Conservation (phyloP, 495 filamentous ascomycete genomes). For the Aspergillus egyptiacus region DNA sequence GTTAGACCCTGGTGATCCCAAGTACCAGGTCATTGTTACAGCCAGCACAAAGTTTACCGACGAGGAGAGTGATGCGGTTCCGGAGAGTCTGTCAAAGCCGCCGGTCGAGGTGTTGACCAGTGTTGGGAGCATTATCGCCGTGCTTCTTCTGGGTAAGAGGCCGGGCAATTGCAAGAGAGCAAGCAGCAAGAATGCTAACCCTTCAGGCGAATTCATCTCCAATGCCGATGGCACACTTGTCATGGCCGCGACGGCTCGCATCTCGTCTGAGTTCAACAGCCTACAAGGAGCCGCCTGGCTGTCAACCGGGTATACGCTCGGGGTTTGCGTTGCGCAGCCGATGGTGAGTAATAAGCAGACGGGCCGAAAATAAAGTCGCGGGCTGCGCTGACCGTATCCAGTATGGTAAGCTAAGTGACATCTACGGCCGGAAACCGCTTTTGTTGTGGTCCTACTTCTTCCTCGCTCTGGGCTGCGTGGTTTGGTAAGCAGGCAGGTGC, state of each 20-base stretch:
- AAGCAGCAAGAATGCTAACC: neutral
- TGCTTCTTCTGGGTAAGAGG: conserved; percentile 33
- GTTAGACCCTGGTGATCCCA: neutral
- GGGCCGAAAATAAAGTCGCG: too few relatives aligned
- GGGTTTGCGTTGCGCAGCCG: conserved; percentile 53
- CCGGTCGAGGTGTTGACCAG: conserved; percentile 15
- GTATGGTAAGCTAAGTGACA: conserved; percentile 44
- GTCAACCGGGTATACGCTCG: conserved; percentile 58
- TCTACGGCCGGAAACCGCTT: conserved; percentile 41
- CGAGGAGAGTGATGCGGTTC: neutral
- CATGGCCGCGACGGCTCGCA: conserved; percentile 54
- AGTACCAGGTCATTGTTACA: conserved; percentile 1
- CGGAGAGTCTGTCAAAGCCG: neutral
- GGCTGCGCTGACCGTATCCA: conserved; percentile 7
- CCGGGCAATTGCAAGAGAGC: neutral
- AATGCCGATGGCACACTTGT: conserved; percentile 58
- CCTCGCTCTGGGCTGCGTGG: conserved; percentile 37
- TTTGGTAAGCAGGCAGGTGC: conserved; percentile 24
- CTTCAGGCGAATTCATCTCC: conserved; percentile 56
- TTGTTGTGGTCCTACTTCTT: conserved; percentile 38
- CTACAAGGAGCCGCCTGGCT: conserved; percentile 59
- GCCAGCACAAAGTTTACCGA: neutral
- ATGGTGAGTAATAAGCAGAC: conserved; percentile 41
- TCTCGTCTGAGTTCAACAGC: conserved; percentile 62
- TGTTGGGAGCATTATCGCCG: conserved; percentile 30